Conservation (phyloP, 768 basidiomycete genomes). For the Russula earlei region DNA sequence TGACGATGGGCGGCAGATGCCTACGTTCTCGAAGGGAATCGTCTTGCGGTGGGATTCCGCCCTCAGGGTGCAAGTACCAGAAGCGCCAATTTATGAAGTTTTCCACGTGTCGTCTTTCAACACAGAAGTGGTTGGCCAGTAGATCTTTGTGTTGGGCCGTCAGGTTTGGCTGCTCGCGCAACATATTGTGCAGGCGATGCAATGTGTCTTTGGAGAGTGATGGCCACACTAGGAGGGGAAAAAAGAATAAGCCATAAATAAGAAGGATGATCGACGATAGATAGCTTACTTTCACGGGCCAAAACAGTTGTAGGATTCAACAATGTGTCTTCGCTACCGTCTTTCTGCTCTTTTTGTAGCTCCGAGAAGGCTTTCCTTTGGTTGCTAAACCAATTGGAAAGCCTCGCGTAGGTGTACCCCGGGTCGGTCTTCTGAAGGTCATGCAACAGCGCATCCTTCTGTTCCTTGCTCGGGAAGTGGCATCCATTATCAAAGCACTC, state of each 20-base stretch:
- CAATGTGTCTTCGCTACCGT: neutral
- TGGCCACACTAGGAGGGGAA: constrained; percentile 9
- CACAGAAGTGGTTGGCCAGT: neutral
- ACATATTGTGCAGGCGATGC: constrained; percentile 3
- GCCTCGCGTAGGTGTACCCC: neutral
- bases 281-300: constrained; percentile 6
- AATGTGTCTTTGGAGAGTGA: constrained; percentile 1
- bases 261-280: neutral
- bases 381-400: neutral
- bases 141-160: constrained; percentile 1
- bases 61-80: neutral
- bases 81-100: constrained; percentile 3
- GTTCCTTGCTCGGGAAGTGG: neutral
- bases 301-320: constrained; percentile 1
- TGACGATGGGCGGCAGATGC: neutral
- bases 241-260: neutral
- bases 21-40: neutral
- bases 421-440: constrained; percentile 9
- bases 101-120: constrained; percentile 2
- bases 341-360: neutral
- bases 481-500: neutral
- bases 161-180: constrained; percentile 2
- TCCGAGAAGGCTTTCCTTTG: neutral
- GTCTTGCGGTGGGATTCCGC: neutral
- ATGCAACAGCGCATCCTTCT: neutral